Evolutionary conservation across 148 eudicot genomes (phyloP), one percentile per base, ranked within the genome.

Genomic region (Silene latifolia): DNA sequence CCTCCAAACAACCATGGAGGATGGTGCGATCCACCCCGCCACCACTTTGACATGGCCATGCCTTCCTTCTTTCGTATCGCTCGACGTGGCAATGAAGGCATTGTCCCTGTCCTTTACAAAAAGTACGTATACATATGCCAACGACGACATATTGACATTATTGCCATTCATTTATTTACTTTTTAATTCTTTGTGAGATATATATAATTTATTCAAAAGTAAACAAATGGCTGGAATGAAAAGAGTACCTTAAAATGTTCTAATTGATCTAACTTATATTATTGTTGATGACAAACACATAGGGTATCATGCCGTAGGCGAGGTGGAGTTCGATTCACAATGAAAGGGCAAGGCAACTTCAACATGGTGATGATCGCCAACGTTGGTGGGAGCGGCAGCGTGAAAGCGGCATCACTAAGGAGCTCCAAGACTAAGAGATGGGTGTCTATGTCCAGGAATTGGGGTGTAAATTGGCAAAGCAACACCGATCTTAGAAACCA

Each of bases 381-480:
- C 74, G 83, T 86, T 5, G 89, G 89, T 1, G 92, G 91, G 0
- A 82, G 86, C 24, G 93, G 97, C 0, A 91, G 86, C 19, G 67
- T 91, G 3, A 85, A 44, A 80, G 85, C 82, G 44, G 90, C 77
- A 5, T 89, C 84, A 89, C 83, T 92, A 17, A 83, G 85, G 70
- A 84, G 86, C 25, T 77, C 88, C 0, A 81, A 32, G 67, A 66
- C 74, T 12, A 83, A 74, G 60, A 84, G 77, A 29, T 89, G 97
- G 94, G 79, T 72, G n/a, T 59, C 87, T 21, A 83, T 92, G 91
- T 79, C 77, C 21, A 72, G 92, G 32, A 92, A 92, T 65, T 92
- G 93, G 92, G 92, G 97, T 8, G 92, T 87, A 0, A 87, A 90
- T 57, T 92, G 97, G 97, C 92, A 90, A 63, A 88, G 88, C 72